Evolutionary conservation across 2,329 filamentous ascomycete genomes (phyloP), one percentile per base, ranked within the genome.

Genomic region (Cercospora zeae-maydis): DNA sequence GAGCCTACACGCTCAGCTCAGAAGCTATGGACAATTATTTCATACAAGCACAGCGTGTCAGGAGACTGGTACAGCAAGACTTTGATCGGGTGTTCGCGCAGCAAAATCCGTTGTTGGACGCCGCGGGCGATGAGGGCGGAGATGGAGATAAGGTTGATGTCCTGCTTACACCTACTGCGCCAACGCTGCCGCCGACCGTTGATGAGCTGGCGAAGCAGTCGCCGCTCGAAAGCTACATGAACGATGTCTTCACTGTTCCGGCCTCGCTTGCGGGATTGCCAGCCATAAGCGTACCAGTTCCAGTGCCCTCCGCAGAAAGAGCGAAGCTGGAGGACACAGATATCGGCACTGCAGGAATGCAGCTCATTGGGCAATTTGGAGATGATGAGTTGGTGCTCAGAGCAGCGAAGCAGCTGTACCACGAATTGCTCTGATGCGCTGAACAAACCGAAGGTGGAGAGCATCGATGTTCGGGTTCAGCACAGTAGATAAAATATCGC

Each of bases 21-120:
- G 86, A 90, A 65, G 92, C 92, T 9, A 95, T 96, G 73, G 90
- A 96, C 75, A 99, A 98, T 75, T 97, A 98, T 77, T 99, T 99
- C 73, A 85, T 96, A 66, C 90, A 96, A 75, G 95, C 95, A 51
- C 95, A 99, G 78, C 89, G 88, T 67, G 86, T 97, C 39, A 88
- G 95, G 1, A 84, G 91, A 59, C 80, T 96, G 16, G 91, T 99
- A 1, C 89, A 95, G 74, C 80, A 81, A 34, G 95, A 99, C 73
- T 99, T 99, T 74, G 87, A 98, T 76, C 78, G 83, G 1, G 87
- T 91, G 0, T 97, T 99, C 74, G 76, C 78, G 14, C 77, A 86
- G 47, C 78, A 79, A 3, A 93, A 96, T 72, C 89, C 89, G 2
- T 81, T 98, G 3, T 81, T 79, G 0, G 76, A 78, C 31, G 51